Evolutionary conservation across 139 green algal species (phyloP), one percentile per base, ranked within the genome.

Genomic region (Micractinium sp.): DNA sequence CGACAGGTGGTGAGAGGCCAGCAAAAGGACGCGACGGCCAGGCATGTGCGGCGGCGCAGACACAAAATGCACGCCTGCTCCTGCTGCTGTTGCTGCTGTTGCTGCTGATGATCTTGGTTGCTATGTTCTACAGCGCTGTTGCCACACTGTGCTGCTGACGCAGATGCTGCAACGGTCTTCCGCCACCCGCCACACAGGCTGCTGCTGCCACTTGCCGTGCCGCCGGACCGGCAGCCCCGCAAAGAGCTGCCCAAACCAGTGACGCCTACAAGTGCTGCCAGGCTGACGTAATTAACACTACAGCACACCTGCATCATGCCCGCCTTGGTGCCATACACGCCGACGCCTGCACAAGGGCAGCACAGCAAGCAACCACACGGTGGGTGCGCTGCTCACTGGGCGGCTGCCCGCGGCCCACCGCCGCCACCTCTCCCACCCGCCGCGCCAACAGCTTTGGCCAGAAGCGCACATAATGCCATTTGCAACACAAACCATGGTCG

Each of bases 251-350:
- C 15, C 60, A 67, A 23, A 16, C 60, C 14, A 23, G 60, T 16
- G 60, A 16, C 60, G 16, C 60, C 15, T 67, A 16, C 60, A 67
- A 67, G 60, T 71, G 63, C 63, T 23, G 63, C 63, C 20, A 31
- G 12, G 2, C 22, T 2, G 2, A 23, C 27, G 69, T 1, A 2
- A 76, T 76, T 23, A 2, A 33, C 3, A 1, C 3, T 35, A 31
- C 73, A 79, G 81, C 81, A 1, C 67, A 96, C 96, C 79, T 94
- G 93, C 88, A 98, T 98, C 98, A 99, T 99, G 88, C 98, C 98
- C 20, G 97, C 98, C 94, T 99, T 99, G 61, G 96, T 99, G 67
- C 96, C 98, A 23, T 97, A 95, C 23, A 99, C 86, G 78, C 97
- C 97, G 13, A 98, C 93, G 35, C 93, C 95, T 74, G 92, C 53